Evolutionary conservation across 83 land plant genomes (phyloP), one percentile per base, ranked within the genome.

Genomic region (Picea mariana): DNA sequence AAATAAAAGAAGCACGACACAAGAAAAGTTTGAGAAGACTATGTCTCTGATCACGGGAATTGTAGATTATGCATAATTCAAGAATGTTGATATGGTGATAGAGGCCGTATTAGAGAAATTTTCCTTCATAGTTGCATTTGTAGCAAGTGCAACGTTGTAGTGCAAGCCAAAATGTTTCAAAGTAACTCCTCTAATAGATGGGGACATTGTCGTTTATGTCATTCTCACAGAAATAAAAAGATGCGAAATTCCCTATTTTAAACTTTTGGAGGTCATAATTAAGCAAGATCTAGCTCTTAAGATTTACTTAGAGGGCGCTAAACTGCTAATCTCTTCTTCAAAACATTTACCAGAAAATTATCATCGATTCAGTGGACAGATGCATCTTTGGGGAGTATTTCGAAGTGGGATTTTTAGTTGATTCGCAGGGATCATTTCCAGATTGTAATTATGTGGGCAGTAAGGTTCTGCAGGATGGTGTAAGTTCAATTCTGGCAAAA

Each of bases 91-190:
- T 87, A 90, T 97, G 91, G 97, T 97, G 80, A 94, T 97, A 62
- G 99, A 97, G 99, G 99, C 93, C 84, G 93, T 88, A 26, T 81
- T 92, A 80, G 99, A 97, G 78, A 90, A 90, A 68, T 80, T 97
- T 80, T 81, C 91, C 18, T 81, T 97, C 34, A 34, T 1, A 34
- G 1, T 1, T 34, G 34, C 34, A 34, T 34, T 34, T 34, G 34
- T 34, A 34, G 34, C 34, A 34, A 34, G 34, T 34, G 34, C 34
- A 34, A 34, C 34, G 1, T 34, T 34, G 34, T 34, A 34, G 34
- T 34, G 34, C 34, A 34, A 34, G 34, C 34, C 34, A 34, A 34
- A 34, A 34, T 3, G 34, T 34, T 34, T 34, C 34, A 1, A 34
- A 34, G 34, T 34, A 34, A 34, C 34, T 34, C 34, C 34, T 34